phyloP scores from a whole-genome alignment of 2,329 filamentous ascomycete species.

The Fusarium sp. region DNA sequence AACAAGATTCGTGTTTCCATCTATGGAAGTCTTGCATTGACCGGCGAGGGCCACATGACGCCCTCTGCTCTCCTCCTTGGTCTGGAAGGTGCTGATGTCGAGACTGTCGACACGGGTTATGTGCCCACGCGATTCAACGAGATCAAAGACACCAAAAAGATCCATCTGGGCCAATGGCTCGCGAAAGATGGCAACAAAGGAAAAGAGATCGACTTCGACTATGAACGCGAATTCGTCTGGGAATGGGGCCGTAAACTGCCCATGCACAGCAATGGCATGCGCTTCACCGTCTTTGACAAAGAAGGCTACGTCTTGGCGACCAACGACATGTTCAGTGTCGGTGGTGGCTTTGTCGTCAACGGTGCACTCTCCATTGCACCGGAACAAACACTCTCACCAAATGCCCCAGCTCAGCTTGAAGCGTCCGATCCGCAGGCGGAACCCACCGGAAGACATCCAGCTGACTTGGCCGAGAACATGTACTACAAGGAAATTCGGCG shows the following conservation, averaged over 20 bases:
- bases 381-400: constrained; percentile 31
- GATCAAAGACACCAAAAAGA: constrained; percentile 59
- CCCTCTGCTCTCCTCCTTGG: constrained; percentile 62
- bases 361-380: constrained; percentile 59
- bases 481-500: constrained; percentile 64
- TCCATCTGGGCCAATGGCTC: constrained; percentile 58
- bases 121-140: constrained; percentile 59
- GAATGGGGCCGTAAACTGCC: constrained; percentile 65
- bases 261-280: constrained; percentile 65
- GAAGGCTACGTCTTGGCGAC: constrained; percentile 60
- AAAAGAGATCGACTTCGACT: constrained; percentile 62
- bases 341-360: constrained; percentile 65
- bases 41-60: constrained; percentile 65
- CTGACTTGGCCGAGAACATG: constrained; percentile 63
- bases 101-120: constrained; percentile 62
- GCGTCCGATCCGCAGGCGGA: constrained; percentile 30
- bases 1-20: constrained; percentile 61
- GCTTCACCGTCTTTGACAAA: constrained; percentile 61
- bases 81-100: constrained; percentile 62
- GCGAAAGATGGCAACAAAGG: constrained; percentile 50
- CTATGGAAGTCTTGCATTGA: constrained; percentile 63
- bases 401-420: constrained; percentile 21
- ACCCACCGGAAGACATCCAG: constrained; percentile 51
- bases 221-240: constrained; percentile 62
- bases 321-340: constrained; percentile 65